Evolutionary conservation across 306 rosid genomes (phyloP), one percentile per base, ranked within the genome.

Genomic region (Mimosa pudica): DNA sequence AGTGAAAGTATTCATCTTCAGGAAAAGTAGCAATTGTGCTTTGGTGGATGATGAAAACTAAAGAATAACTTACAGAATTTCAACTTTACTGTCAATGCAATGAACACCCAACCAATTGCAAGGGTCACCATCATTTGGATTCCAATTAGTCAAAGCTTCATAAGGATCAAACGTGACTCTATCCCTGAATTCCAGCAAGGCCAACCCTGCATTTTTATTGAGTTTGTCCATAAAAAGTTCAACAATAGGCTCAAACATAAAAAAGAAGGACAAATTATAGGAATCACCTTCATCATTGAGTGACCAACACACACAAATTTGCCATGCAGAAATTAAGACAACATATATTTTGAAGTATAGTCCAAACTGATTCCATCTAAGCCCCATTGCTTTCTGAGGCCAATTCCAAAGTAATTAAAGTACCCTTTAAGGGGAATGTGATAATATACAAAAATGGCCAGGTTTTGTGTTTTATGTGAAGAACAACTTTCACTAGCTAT

Each of bases 251-350:
- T 73, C 16, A 12, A 47, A 79, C 9, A n/a, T 5, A 38, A 38
- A 38, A 38, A 64, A 49, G 71, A 46, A 35, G 3, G 11, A 5
- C 36, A 71, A 71, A 72, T 65, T 38, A 38, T 54, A 74, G 71
- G 77, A 75, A 77, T 83, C 83, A 93, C 99, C 98, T 96, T 96
- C 99, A 72, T 85, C 83, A 44, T 93, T 90, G 41, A 93, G 82
- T 0, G 92, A 89, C 85, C 82, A 90, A 83, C 90, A 91, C 6
- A 30, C 81, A 55, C 3, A 84, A 80, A 80, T 57, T 65, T 82
- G 79, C 62, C 65, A 85, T 11, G 85, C 30, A 78, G 84, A 77
- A 74, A 93, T 84, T 82, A 89, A 81, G 70, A 71, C 90, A 57
- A 90, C 5, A 75, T 70, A 88, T 77, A 81, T 62, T 55, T 82